phyloP scores from a whole-genome alignment of 768 basidiomycete species.

The Candolleomyces eurysporus region DNA sequence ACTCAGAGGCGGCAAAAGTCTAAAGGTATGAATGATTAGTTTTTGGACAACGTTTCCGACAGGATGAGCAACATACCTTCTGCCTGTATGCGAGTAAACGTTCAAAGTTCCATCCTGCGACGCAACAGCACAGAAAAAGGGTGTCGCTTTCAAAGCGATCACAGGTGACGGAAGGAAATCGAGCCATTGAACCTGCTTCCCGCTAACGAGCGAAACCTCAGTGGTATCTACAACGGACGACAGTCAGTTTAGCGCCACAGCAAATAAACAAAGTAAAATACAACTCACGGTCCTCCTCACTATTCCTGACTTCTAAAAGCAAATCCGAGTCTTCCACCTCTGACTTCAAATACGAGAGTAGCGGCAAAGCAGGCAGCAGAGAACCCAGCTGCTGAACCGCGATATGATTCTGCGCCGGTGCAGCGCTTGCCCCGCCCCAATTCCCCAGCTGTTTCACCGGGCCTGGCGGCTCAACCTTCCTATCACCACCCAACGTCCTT shows the following conservation, averaged over 20 bases:
- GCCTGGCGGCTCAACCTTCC: constrained; percentile 44
- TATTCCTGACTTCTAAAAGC: constrained; percentile 76
- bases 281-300: constrained; percentile 57
- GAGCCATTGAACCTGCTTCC: constrained; percentile 80
- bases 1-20: constrained; percentile 73
- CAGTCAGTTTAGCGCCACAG: neutral
- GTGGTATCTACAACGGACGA: constrained; percentile 42
- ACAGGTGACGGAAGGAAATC: constrained; percentile 81
- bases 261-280: neutral
- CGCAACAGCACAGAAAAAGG: constrained; percentile 70
- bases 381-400: constrained; percentile 20
- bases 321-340: constrained; percentile 68
- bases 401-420: constrained; percentile 4
- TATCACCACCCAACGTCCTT: constrained; percentile 70
- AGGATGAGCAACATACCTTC: constrained; percentile 49
- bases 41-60: neutral
- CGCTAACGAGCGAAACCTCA: constrained; percentile 64
- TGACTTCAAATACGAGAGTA: constrained; percentile 58
- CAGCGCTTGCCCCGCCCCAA: constrained; percentile 17
- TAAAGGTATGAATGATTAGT: constrained; percentile 26
- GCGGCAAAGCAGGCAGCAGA: constrained; percentile 52
- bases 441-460: constrained; percentile 54
- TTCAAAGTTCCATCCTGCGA: constrained; percentile 77
- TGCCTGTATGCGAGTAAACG: constrained; percentile 81
- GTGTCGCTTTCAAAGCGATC: constrained; percentile 63